These are phyloP conservation scores for Thalassiosira mediterranea DNA, from an alignment of 352 stramenopile genomes.

Conservation along the genomic window DNA sequence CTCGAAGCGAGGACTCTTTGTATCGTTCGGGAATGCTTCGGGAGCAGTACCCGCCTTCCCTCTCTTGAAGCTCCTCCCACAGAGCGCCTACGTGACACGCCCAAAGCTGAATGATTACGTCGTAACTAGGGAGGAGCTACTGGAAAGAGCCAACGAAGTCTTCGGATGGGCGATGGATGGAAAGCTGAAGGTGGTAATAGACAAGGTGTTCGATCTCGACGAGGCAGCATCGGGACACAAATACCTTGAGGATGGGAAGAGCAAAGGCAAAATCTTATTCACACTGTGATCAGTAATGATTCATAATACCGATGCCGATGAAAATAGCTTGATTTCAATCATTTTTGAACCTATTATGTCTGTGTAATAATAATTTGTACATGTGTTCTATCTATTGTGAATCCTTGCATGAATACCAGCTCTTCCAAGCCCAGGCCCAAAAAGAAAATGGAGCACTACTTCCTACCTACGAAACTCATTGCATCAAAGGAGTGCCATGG, in stretches of 20 bases:
- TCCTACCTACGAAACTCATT: too few species aligned
- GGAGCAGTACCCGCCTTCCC: constrained; percentile 74
- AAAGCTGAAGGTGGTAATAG: constrained; percentile 64
- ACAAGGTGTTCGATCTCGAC: constrained; percentile 67
- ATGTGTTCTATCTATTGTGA: too few species aligned
- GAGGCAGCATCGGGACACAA: constrained; percentile 56
- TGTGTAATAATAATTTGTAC: too few species aligned
- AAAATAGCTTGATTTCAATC: too few species aligned
- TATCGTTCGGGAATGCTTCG: constrained; percentile 80
- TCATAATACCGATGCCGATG: too few species aligned
- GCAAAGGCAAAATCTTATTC: constrained; percentile 77
- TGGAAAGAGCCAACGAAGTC: constrained; percentile 60
- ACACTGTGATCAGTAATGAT: constrained; percentile 29
- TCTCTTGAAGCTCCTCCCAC: constrained; percentile 56
- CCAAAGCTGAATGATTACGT: constrained; percentile 79
- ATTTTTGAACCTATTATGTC: too few species aligned
- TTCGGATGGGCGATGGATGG: constrained; percentile 63
- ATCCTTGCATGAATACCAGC: too few species aligned
- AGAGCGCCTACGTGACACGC: constrained; percentile 71
- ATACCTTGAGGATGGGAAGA: constrained; percentile 72
- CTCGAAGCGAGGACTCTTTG: constrained; percentile 65
- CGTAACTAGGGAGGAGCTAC: constrained; percentile 58
- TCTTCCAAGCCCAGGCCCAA: too few species aligned
- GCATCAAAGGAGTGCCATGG: too few species aligned
- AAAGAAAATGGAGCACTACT: too few species aligned